Evolutionary conservation across 2,329 filamentous ascomycete species (phyloP), one percentile per base, ranked within the genome.

Genomic region (Penicillium sp.): DNA sequence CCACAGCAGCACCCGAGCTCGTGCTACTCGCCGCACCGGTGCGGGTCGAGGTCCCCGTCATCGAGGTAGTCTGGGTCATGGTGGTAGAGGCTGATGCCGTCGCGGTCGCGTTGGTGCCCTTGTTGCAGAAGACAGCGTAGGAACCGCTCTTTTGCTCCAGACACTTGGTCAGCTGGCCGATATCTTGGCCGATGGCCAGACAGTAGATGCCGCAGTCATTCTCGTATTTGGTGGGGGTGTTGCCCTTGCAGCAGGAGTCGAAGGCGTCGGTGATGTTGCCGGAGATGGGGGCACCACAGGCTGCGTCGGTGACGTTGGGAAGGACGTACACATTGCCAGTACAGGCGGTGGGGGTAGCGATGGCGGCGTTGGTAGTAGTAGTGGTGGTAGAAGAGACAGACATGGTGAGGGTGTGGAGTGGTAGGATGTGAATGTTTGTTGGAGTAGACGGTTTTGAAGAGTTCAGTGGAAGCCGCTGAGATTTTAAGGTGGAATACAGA

Each of bases 191-290:
- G 36, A 65, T 59, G 0, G 71, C 73, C 12, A 73, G 70, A 56
- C 76, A 79, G 73, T 78, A 79, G 50, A 77, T 56, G 12, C 72
- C 74, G 66, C 76, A 79, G 57, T 69, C 63, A 59, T 71, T 56
- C 57, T 73, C 66, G 70, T 77, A 78, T 53, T 64, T 63, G 42
- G 72, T 61, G 27, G 77, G 66, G 24, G 69, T 60, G 45, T 75
- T 72, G 8, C 65, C 53, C 9, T 67, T 64, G 58, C 76, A 79
- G 71, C 76, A 79, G 24, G 62, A 55, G 36, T 65, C 49, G 67
- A 77, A 71, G 50, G 73, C 65, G 34, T 69, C 63, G 44, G 71
- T 66, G 64, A 73, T 62, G 53, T 75, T 73, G 4, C 62, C 60
- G 51, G 60, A 62, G 49, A 63, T 63, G 26, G 68, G 59, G 43